Evolutionary conservation across 1,284 basidiomycete species (phyloP).

Genomic region (Malassezia yamatoensis): DNA sequence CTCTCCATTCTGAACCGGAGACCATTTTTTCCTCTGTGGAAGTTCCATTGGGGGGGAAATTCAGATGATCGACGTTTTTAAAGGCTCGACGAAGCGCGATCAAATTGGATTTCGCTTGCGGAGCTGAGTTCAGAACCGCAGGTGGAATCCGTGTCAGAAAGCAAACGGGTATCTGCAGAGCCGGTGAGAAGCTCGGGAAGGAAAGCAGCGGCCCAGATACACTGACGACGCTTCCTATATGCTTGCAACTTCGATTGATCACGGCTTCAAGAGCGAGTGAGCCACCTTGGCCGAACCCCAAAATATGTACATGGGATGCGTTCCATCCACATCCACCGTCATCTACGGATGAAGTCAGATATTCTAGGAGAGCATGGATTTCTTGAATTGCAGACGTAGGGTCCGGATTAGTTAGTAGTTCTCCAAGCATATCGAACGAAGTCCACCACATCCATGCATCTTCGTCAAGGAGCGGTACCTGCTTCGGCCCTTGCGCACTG

Average conservation of each 20-base stretch:
- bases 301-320: slow-evolving; percentile 62
- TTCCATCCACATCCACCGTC: slow-evolving; percentile 57
- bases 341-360: slow-evolving; percentile 53
- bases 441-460: slow-evolving; percentile 64
- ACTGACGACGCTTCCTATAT: slow-evolving; percentile 32
- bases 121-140: background rate
- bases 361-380: slow-evolving; percentile 54
- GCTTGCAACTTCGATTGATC: slow-evolving; percentile 50
- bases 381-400: slow-evolving; percentile 60
- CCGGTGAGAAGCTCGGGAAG: slow-evolving; percentile 12
- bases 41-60: background rate
- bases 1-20: slow-evolving; percentile 24
- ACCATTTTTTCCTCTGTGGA: slow-evolving; percentile 3
- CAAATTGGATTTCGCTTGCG: background rate
- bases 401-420: slow-evolving; percentile 59
- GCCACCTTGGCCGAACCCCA: slow-evolving; percentile 83
- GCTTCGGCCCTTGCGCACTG: slow-evolving; percentile 66
- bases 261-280: slow-evolving; percentile 65
- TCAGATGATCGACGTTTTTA: slow-evolving; percentile 4
- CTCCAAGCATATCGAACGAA: slow-evolving; percentile 64
- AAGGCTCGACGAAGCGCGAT: slow-evolving; percentile 2
- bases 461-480: slow-evolving; percentile 66
- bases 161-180: slow-evolving; percentile 2
- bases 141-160: slow-evolving; percentile 1
- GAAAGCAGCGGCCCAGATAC: slow-evolving; percentile 25